Conservation (phyloP, 768 basidiomycete genomes). For the Amanita pallidorosea region DNA sequence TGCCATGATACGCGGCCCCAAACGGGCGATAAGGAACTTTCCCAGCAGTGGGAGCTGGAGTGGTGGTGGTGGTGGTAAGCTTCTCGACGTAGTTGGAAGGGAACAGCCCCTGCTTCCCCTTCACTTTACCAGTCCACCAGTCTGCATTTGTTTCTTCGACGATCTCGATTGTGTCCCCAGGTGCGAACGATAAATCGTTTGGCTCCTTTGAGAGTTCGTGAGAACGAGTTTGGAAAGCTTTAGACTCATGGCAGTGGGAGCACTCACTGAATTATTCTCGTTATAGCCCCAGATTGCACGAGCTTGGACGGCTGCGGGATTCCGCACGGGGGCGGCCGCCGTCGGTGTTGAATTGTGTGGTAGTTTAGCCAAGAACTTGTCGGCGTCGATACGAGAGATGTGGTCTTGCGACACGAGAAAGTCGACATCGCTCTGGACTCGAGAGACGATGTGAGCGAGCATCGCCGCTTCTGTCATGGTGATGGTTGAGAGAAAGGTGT, state of each 20-base stretch:
- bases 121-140: slow-evolving; percentile 74
- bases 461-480: slow-evolving; percentile 30
- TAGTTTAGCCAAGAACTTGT: slow-evolving; percentile 37
- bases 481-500: neutral
- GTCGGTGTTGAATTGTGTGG: slow-evolving; percentile 10
- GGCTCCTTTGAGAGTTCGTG: slow-evolving; percentile 37
- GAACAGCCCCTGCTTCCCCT: slow-evolving; percentile 64
- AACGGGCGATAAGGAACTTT: slow-evolving; percentile 30
- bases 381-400: slow-evolving; percentile 38
- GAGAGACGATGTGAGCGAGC: slow-evolving; percentile 47
- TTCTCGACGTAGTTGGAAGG: slow-evolving; percentile 70
- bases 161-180: slow-evolving; percentile 72
- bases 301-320: slow-evolving; percentile 23
- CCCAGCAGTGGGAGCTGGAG: slow-evolving; percentile 15
- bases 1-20: slow-evolving; percentile 31
- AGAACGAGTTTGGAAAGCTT: slow-evolving; percentile 5
- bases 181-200: slow-evolving; percentile 68
- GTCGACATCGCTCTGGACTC: slow-evolving; percentile 44
- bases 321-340: slow-evolving; percentile 9
- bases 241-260: neutral
- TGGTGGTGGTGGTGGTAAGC: slow-evolving; percentile 15
- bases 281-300: slow-evolving; percentile 62
- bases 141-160: slow-evolving; percentile 72
- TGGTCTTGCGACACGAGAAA: slow-evolving; percentile 48
- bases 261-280: slow-evolving; percentile 38